A percentile compares a stretch with the other conserved stretches of the same genome.
Conservation (phyloP, 2,329 filamentous ascomycete species). For the Trichoderma asperellum region DNA sequence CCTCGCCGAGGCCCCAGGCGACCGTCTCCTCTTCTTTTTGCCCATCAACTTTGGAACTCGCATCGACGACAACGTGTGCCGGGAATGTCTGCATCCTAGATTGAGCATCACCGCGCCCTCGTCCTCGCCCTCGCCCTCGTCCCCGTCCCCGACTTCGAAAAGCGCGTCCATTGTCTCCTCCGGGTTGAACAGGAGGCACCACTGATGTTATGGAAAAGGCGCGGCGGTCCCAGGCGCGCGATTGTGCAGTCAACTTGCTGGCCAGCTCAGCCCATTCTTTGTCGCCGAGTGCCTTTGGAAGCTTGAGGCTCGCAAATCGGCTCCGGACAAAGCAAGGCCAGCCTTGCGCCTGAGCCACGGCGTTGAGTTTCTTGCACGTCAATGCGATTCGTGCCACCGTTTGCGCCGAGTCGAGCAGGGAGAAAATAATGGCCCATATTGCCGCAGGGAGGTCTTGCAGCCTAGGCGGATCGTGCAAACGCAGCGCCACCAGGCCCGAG, state of each 20-base stretch:
- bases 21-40: background rate
- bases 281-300: background rate
- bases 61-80: background rate
- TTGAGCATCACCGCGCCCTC: background rate
- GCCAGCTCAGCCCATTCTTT: conserved; percentile 7
- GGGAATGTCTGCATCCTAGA: conserved; percentile 1
- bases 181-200: background rate
- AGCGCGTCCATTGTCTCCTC: background rate
- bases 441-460: background rate
- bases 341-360: background rate
- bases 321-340: conserved; percentile 8
- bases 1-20: background rate
- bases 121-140: background rate
- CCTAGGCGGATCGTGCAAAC: background rate
- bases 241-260: background rate
- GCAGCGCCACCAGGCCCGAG: background rate
- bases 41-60: background rate
- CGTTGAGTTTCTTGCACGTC: background rate
- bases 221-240: background rate
- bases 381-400: background rate
- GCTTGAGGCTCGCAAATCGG: conserved; percentile 1
- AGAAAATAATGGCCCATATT: background rate
- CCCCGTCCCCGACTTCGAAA: background rate
- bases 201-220: conserved; percentile 1
- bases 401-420: background rate